Evolutionary conservation across 2,329 filamentous ascomycete genomes (phyloP).

Genomic region (Myriosclerotinia curreyana): DNA sequence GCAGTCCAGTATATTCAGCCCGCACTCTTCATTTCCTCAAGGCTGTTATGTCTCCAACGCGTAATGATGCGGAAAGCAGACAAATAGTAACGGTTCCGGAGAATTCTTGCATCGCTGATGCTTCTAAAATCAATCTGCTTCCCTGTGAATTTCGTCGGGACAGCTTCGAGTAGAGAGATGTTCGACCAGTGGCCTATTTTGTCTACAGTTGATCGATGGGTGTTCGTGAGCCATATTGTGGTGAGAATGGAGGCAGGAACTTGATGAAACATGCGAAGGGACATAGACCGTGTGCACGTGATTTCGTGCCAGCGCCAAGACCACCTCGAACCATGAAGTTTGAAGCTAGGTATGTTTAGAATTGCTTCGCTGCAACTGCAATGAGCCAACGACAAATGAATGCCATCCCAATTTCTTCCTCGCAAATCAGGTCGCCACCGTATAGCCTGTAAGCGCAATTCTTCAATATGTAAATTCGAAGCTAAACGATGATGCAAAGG

Average conservation of each 20-base stretch:
- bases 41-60: neutral
- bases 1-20: neutral
- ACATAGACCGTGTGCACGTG: neutral
- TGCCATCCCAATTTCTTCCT: slow-evolving; percentile 46
- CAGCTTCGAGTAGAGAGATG: neutral
- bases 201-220: neutral
- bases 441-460: slow-evolving; percentile 45
- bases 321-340: neutral
- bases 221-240: neutral
- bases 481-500: slow-evolving; percentile 44
- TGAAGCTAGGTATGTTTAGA: neutral
- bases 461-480: neutral
- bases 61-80: neutral
- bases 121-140: neutral
- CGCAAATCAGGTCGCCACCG: slow-evolving; percentile 50
- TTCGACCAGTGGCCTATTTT: neutral
- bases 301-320: neutral
- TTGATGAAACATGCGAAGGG: neutral
- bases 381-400: slow-evolving; percentile 38
- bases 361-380: neutral
- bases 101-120: neutral
- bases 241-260: neutral
- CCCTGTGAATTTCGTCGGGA: neutral
- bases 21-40: neutral
- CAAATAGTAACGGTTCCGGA: neutral